These are phyloP conservation scores for Mycena metata DNA, from an alignment of 768 basidiomycete genomes.

Conservation along the genomic window DNA sequence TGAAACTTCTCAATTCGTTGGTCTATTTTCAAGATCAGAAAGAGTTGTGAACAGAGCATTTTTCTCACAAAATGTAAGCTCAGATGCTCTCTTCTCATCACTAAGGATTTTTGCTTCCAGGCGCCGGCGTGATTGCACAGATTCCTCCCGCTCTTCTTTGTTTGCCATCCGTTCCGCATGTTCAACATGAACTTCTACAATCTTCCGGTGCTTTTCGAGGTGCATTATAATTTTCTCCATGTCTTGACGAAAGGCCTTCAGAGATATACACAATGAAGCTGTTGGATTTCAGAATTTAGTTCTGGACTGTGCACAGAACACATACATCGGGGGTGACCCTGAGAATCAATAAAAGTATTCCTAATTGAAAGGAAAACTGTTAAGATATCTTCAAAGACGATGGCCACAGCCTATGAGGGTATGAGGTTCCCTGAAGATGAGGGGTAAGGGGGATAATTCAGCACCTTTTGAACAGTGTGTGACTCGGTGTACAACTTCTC, in stretches of 20 bases:
- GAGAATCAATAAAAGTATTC: slow-evolving; percentile 9
- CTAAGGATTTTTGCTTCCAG: slow-evolving; percentile 14
- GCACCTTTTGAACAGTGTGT: slow-evolving; percentile 23
- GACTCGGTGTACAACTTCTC: slow-evolving; percentile 23
- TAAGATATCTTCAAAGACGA: slow-evolving; percentile 27
- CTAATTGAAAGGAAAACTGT: slow-evolving; percentile 21
- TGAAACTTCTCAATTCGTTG: slow-evolving; percentile 29
- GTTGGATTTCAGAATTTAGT: not conserved
- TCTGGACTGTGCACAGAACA: not conserved
- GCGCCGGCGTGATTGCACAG: not conserved
- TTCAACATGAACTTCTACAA: slow-evolving; percentile 22
- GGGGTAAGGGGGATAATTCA: too few species aligned
- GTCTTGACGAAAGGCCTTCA: slow-evolving; percentile 13
- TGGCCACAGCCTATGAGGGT: slow-evolving; percentile 17
- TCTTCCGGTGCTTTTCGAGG: slow-evolving; percentile 27
- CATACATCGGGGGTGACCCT: slow-evolving; percentile 11
- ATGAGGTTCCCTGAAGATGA: not conserved
- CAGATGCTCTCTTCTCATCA: slow-evolving; percentile 26
- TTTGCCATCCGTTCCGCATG: slow-evolving; percentile 26
- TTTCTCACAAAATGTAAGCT: slow-evolving; percentile 24
- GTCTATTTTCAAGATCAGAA: slow-evolving; percentile 15
- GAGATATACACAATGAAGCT: slow-evolving; percentile 6
- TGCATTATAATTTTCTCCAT: slow-evolving; percentile 14
- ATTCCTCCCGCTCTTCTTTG: slow-evolving; percentile 17
- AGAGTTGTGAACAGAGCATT: not conserved